These are phyloP conservation scores for Crotalaria pallida DNA, from an alignment of 306 rosid species.

Conservation along the genomic window DNA sequence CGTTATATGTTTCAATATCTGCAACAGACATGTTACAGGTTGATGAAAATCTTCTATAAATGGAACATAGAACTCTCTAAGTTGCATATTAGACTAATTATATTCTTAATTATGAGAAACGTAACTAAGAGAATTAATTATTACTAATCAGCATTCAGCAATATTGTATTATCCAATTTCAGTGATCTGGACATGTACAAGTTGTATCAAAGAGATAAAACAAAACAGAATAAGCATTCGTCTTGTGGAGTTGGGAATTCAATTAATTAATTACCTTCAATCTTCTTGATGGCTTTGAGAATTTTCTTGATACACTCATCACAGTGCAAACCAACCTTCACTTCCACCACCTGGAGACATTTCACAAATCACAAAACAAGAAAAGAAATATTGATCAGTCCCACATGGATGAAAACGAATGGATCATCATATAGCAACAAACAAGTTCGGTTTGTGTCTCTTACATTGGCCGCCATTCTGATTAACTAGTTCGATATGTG, in stretches of 20 bases:
- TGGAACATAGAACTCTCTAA: not conserved
- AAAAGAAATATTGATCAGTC: slow-evolving; percentile 4
- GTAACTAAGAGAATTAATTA: too few species aligned
- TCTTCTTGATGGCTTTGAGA: slow-evolving; percentile 77
- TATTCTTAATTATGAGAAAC: too few species aligned
- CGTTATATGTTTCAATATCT: slow-evolving; percentile 79
- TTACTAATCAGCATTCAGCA: too few species aligned
- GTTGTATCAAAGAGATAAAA: not conserved
- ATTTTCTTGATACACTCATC: slow-evolving; percentile 87
- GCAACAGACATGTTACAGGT: not conserved
- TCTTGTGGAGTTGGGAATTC: not conserved
- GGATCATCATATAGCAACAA: not conserved
- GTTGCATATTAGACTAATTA: too few species aligned
- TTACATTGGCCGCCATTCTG: slow-evolving; percentile 55
- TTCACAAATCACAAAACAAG: not conserved
- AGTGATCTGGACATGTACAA: too few species aligned
- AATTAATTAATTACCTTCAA: slow-evolving; percentile 49
- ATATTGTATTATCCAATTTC: too few species aligned
- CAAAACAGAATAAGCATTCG: not conserved
- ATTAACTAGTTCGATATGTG: not conserved
- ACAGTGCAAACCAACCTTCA: slow-evolving; percentile 83
- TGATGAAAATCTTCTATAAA: not conserved
- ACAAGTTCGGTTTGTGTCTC: not conserved
- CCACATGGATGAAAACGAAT: not conserved
- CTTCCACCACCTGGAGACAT: slow-evolving; percentile 82